Conservation (phyloP, 371 early-diverging fungal species). For the Syncephalis fuscata region DNA sequence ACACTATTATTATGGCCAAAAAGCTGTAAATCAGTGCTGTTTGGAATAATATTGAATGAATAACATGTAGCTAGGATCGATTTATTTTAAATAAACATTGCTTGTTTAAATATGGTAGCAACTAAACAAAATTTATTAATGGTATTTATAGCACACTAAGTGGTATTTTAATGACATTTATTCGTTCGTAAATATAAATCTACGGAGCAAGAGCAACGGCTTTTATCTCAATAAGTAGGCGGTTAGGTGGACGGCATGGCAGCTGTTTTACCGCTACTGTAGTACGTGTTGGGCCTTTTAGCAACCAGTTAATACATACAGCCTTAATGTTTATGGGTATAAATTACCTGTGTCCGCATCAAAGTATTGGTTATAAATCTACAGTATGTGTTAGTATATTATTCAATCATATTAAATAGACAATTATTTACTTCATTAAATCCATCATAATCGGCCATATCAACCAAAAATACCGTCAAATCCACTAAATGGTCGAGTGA, state of each 20-base stretch:
- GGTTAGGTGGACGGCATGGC: conserved; percentile 16
- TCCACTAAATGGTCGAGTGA: conserved; percentile 33
- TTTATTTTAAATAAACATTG: too few species aligned
- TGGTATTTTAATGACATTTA: too few species aligned
- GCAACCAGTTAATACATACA: neutral
- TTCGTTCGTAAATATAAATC: too few species aligned
- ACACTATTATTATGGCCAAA: too few species aligned
- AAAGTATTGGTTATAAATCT: conserved; percentile 32
- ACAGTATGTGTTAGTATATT: neutral
- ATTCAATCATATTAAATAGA: neutral
- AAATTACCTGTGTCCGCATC: conserved; percentile 15
- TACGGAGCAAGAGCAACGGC: conserved; percentile 18
- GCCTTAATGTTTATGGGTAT: neutral
- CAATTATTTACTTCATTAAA: conserved; percentile 28
- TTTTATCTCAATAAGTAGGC: conserved; percentile 33
- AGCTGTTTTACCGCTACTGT: conserved; percentile 27
- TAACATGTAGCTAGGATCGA: too few species aligned
- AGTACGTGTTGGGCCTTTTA: conserved; percentile 23
- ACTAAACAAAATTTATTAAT: too few species aligned
- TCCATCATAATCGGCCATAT: conserved; percentile 43
- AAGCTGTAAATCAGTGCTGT: too few species aligned
- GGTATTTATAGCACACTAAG: too few species aligned
- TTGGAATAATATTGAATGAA: too few species aligned
- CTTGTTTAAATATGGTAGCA: too few species aligned
- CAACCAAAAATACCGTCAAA: conserved; percentile 42